Percentiles rank a stretch among this genome's conserved stretches.
These are phyloP conservation scores for Hirsutella rhossiliensis DNA, from an alignment of 2,329 filamentous ascomycete species.

Conservation along the genomic window DNA sequence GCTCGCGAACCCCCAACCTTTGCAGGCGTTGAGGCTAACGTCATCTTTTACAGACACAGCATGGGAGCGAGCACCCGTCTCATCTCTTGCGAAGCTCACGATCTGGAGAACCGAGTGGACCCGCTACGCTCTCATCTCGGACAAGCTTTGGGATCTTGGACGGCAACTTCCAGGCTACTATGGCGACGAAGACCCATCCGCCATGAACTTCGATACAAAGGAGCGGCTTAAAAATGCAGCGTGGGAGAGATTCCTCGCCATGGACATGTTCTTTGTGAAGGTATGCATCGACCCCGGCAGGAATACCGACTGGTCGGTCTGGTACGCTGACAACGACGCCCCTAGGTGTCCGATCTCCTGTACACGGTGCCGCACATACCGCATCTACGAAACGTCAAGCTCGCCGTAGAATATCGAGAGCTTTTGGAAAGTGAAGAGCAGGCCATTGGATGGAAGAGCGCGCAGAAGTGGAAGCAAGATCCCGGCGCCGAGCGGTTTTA, in stretches of 20 bases:
- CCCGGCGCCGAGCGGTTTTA: conserved; percentile 38
- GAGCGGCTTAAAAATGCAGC: conserved; percentile 36
- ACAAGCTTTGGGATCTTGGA: conserved; percentile 39
- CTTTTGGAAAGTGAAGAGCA: conserved; percentile 38
- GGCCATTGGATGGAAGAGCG: conserved; percentile 25
- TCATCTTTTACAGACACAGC: conserved; percentile 32
- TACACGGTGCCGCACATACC: conserved; percentile 43
- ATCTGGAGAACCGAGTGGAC: conserved; percentile 49
- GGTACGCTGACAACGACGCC: conserved; percentile 1
- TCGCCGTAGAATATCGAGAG: conserved; percentile 49
- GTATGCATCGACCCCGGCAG: conserved; percentile 22
- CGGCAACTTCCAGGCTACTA: conserved; percentile 41
- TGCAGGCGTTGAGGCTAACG: conserved; percentile 2
- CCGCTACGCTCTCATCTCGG: conserved; percentile 40
- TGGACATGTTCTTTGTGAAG: conserved; percentile 57
- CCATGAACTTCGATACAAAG: conserved; percentile 28
- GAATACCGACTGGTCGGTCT: not conserved
- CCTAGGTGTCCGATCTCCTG: conserved; percentile 49
- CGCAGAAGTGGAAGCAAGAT: conserved; percentile 47
- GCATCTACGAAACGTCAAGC: conserved; percentile 42
- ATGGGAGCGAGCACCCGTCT: conserved; percentile 45
- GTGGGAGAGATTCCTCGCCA: conserved; percentile 39
- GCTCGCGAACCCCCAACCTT: not conserved
- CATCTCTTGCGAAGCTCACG: conserved; percentile 39
- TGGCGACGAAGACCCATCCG: conserved; percentile 29